Evolutionary conservation across 345 rosid species (phyloP).

Genomic region (Eucalyptus marginata): DNA sequence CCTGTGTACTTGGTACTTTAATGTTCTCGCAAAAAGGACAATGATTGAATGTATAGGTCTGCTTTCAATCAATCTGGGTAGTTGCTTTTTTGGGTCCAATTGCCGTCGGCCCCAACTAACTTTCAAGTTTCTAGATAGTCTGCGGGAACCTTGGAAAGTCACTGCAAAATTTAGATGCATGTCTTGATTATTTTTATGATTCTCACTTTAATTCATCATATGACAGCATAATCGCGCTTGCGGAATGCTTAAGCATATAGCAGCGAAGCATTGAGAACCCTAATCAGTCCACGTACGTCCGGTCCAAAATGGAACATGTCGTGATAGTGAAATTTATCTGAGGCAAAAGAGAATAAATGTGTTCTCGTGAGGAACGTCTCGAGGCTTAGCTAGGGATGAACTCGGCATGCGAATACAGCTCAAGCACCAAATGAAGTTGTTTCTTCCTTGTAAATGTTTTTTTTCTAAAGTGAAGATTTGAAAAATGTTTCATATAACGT

Average conservation of each 20-base stretch:
- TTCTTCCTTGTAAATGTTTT: background rate
- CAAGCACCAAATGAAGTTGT: background rate
- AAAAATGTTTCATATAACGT: background rate
- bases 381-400: background rate
- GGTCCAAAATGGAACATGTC: background rate
- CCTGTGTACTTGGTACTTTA: background rate
- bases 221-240: background rate
- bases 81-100: background rate
- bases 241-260: background rate
- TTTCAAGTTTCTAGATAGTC: background rate
- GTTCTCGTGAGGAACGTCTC: background rate
- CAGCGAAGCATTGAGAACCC: background rate
- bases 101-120: background rate
- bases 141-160: too few species aligned
- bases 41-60: background rate
- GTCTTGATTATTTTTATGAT: background rate
- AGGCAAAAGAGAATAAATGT: background rate
- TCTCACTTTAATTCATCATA: background rate
- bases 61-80: background rate
- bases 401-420: background rate
- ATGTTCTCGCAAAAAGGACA: background rate
- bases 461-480: background rate
- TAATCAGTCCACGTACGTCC: background rate
- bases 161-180: background rate
- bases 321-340: background rate